Base-by-base conservation (phyloP, 345 rosid species). In the Eucalyptus urophylla region DNA sequence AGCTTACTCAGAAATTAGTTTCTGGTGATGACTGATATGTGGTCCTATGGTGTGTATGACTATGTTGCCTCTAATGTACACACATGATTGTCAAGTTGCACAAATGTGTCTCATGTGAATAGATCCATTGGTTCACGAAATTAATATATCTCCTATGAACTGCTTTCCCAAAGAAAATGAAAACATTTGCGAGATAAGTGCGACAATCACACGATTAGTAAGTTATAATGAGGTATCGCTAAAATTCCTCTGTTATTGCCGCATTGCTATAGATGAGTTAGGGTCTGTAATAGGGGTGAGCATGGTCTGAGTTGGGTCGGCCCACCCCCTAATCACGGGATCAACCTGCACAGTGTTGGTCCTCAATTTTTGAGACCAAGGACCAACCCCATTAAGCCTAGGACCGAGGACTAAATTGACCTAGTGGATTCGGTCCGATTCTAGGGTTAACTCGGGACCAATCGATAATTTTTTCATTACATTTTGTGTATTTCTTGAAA, bases 381-480 rank as follows among this genome's bases (percentile, higher is more conserved):
- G 5, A 49, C 16, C 51, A 4, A 49, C 6, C 51, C 51, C 14
- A 49, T 13, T 49, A 49, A 49, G 50, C 50, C 6, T 49, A 49
- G 50, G 50, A 49, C 2, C 0, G 6, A 49, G 15, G 5, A 49
- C 15, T 49, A 14, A 49, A 49, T 0, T 5, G 50, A 12, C 15
- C 6, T 49, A 49, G 13, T 49, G 50, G 6, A 11, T 49, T 49
- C 1, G 6, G 50, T 49, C 50, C 16, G 2, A 49, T 49, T 49
- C 16, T 1, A 14, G 0, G 14, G 14, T 49, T 6, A 49, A 49
- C 1, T 2, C 16, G 6, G 1, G 16, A 14, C 6, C 16, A 5
- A 14, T 49, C 3, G 53, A 50, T 50, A 50, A 50, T 50, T 6
- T 50, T 50, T 50, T 51, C 3, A 6, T 50, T 49, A 16, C 54